Conservation (phyloP, 768 basidiomycete genomes). For the Termitomyces heimii region DNA sequence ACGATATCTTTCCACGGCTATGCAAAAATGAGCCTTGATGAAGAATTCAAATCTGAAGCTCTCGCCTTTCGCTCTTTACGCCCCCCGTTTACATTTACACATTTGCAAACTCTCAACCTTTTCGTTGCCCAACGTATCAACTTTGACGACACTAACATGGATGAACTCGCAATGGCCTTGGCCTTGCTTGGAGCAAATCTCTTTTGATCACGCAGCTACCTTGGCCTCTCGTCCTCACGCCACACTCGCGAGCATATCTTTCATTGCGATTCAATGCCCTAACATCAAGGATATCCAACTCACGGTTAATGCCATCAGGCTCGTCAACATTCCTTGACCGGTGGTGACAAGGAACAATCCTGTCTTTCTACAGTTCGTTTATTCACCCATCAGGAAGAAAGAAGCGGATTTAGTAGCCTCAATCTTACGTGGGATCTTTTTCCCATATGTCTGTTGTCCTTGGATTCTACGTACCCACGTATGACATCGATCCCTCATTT, state of each 20-base stretch:
- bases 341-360: neutral
- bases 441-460: neutral
- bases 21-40: neutral
- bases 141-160: neutral
- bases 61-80: neutral
- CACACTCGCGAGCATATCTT: neutral
- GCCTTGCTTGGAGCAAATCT: neutral
- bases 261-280: neutral
- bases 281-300: neutral
- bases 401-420: neutral
- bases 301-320: neutral
- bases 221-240: neutral
- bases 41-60: neutral
- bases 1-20: neutral
- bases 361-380: neutral
- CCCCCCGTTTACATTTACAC: neutral
- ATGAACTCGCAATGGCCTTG: neutral
- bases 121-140: neutral
- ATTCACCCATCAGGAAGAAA: neutral
- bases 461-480: neutral
- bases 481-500: neutral
- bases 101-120: neutral
- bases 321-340: neutral
- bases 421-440: neutral
- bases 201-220: neutral